Conservation (phyloP, 331 rosid species). For the Cydonia oblonga region DNA sequence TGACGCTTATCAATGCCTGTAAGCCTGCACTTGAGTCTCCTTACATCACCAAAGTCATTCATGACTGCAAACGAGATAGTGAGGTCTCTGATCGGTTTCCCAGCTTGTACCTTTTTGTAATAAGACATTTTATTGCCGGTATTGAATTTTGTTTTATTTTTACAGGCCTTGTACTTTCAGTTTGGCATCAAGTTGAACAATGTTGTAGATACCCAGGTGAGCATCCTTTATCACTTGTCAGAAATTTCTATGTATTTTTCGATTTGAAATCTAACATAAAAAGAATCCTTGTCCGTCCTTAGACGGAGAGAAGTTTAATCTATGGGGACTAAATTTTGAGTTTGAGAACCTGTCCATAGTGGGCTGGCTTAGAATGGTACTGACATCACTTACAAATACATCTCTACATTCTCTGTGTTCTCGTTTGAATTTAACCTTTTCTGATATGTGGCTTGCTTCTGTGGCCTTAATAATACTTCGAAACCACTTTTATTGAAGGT, state of each 20-base stretch:
- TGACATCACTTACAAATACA: background rate
- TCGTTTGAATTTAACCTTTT: background rate
- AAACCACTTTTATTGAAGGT: background rate
- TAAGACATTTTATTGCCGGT: constrained; percentile 2
- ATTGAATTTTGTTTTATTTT: constrained; percentile 21
- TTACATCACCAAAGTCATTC: constrained; percentile 86
- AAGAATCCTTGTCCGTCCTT: background rate
- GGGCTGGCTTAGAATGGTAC: background rate
- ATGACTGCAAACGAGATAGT: constrained; percentile 96
- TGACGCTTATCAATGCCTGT: constrained; percentile 71
- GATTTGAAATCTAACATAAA: background rate
- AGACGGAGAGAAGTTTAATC: background rate
- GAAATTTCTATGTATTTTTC: background rate
- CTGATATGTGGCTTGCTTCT: background rate
- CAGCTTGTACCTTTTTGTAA: background rate
- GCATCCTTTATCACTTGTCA: background rate
- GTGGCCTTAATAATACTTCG: background rate
- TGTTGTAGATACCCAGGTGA: constrained; percentile 98
- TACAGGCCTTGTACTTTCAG: constrained; percentile 87
- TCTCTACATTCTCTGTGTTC: background rate
- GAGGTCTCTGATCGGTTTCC: constrained; percentile 55
- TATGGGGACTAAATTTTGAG: background rate
- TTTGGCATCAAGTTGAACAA: constrained; percentile 97
- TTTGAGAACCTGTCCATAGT: background rate
- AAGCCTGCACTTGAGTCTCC: constrained; percentile 95